phyloP scores from a whole-genome alignment of 2,329 filamentous ascomycete species.

The Fusarium ambrosium region DNA sequence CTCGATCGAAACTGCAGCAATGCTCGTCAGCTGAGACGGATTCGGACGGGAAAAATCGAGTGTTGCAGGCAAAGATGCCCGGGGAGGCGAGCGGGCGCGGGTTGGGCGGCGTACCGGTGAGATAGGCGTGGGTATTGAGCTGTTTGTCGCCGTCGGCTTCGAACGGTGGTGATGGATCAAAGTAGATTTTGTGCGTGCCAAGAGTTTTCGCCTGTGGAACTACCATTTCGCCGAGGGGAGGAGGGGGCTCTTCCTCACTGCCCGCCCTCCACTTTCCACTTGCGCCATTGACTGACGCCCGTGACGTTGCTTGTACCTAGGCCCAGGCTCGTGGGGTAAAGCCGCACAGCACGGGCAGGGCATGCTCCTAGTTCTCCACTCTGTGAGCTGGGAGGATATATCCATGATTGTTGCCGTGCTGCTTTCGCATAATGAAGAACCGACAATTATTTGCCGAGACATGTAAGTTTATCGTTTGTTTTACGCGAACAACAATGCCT shows the following conservation, averaged over 20 bases:
- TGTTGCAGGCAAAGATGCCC: slow-evolving; percentile 17
- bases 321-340: slow-evolving; percentile 40
- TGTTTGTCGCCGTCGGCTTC: slow-evolving; percentile 54
- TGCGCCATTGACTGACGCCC: slow-evolving; percentile 35
- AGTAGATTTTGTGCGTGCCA: slow-evolving; percentile 62
- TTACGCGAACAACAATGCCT: neutral
- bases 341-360: slow-evolving; percentile 17
- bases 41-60: slow-evolving; percentile 42
- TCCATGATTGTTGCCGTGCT: neutral
- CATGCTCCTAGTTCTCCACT: slow-evolving; percentile 13
- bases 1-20: slow-evolving; percentile 47
- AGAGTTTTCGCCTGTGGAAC: slow-evolving; percentile 59
- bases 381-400: neutral
- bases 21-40: slow-evolving; percentile 46
- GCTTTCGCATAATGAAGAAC: neutral
- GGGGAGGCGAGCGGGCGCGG: slow-evolving; percentile 33
- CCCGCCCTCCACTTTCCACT: slow-evolving; percentile 27
- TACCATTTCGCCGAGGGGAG: slow-evolving; percentile 53
- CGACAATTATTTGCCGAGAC: neutral
- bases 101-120: slow-evolving; percentile 51
- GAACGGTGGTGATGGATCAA: slow-evolving; percentile 52
- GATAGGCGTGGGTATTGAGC: slow-evolving; percentile 52
- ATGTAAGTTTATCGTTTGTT: neutral
- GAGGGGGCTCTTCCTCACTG: slow-evolving; percentile 32
- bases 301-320: slow-evolving; percentile 36